Conservation (phyloP, 73 alveolate genomes). For the Tetrahymena malaccensis region DNA sequence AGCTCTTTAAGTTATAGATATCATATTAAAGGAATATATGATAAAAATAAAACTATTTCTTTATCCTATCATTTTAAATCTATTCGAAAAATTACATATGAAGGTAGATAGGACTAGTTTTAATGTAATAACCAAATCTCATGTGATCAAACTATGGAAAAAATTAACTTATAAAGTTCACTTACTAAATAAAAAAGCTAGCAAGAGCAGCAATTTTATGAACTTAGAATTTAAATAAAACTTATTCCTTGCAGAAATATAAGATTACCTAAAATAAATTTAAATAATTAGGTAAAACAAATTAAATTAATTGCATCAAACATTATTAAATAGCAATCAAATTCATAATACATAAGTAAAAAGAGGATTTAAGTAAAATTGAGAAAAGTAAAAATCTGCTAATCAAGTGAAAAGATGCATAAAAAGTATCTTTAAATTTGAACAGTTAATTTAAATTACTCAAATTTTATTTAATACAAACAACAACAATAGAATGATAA, state of each 20-base stretch:
- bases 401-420: too few relatives aligned
- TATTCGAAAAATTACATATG: neutral
- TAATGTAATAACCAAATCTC: neutral
- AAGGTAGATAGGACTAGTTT: neutral
- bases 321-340: too few relatives aligned
- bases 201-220: neutral
- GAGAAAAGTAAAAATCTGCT: too few relatives aligned
- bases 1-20: neutral
- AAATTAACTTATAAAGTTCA: neutral
- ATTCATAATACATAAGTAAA: too few relatives aligned
- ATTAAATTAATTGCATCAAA: too few relatives aligned
- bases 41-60: neutral
- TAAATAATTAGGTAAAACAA: too few relatives aligned
- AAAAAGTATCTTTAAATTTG: too few relatives aligned
- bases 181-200: neutral
- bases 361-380: too few relatives aligned
- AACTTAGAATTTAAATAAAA: neutral
- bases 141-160: neutral
- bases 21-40: neutral
- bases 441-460: too few relatives aligned
- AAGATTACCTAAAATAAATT: too few relatives aligned
- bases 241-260: neutral
- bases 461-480: too few relatives aligned
- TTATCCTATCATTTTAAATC: neutral
- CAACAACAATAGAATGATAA: too few relatives aligned